Evolutionary conservation across 2,329 filamentous ascomycete genomes (phyloP).

Genomic region (Penicillium decumbens): DNA sequence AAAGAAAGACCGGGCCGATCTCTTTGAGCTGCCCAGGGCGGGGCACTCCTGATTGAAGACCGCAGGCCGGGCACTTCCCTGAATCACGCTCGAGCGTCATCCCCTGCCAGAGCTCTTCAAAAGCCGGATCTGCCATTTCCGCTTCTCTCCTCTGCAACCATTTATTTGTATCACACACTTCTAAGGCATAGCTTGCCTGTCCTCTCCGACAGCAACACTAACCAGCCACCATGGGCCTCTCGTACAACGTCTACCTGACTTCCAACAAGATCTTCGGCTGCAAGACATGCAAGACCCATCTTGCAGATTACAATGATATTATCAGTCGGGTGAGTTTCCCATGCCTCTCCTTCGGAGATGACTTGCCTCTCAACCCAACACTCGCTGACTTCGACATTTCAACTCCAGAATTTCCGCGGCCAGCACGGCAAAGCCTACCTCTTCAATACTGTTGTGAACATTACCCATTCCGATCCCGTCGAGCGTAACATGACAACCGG

Average conservation of each 20-base stretch:
- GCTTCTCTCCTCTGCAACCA: not conserved
- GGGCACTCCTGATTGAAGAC: constrained; percentile 5
- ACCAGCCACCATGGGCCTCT: constrained; percentile 65
- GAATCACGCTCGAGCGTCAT: not conserved
- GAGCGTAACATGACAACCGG: constrained; percentile 99
- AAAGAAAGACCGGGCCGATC: not conserved
- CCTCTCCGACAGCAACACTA: constrained; percentile 3
- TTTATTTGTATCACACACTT: not conserved
- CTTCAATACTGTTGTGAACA: constrained; percentile 91
- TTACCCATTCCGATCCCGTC: constrained; percentile 71
- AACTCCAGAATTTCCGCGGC: constrained; percentile 82
- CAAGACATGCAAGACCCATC: constrained; percentile 91
- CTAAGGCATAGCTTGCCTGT: not conserved
- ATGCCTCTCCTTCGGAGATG: constrained; percentile 2
- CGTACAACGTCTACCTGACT: constrained; percentile 87
- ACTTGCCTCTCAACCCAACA: not conserved
- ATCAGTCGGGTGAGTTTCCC: constrained; percentile 70
- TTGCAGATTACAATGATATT: constrained; percentile 93
- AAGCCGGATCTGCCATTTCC: not conserved
- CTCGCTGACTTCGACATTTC: constrained; percentile 8
- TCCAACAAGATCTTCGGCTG: constrained; percentile 85
- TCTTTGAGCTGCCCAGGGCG: constrained; percentile 7
- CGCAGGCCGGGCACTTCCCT: not conserved
- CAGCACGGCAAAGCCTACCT: constrained; percentile 98
- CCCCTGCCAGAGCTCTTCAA: not conserved